Evolutionary conservation across 306 rosid species (phyloP).

Genomic region (Begonia fuchsioides): DNA sequence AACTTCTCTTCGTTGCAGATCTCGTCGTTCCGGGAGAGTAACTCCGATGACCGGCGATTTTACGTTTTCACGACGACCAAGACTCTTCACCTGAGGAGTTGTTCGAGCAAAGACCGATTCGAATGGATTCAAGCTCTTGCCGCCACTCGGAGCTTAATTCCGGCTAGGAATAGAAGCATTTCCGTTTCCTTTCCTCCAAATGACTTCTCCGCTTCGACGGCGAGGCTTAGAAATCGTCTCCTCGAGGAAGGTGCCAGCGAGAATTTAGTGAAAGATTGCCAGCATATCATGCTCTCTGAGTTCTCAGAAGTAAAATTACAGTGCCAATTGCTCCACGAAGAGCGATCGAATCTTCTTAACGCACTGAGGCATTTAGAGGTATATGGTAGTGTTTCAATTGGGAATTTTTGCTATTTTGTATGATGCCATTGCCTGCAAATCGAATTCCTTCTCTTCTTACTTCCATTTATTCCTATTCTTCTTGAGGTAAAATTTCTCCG

Average conservation of each 20-base stretch:
- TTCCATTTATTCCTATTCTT: too few relatives aligned
- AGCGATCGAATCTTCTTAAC: constrained; percentile 61
- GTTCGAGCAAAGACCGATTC: constrained; percentile 65
- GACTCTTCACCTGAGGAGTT: constrained; percentile 90
- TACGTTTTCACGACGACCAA: constrained; percentile 85
- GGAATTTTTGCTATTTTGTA: background rate
- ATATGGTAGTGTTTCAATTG: too few relatives aligned
- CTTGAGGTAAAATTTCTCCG: too few relatives aligned
- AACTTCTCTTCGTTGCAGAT: constrained; percentile 1
- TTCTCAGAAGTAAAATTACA: constrained; percentile 66
- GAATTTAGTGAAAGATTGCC: constrained; percentile 58
- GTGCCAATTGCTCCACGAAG: constrained; percentile 42
- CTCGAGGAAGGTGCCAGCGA: constrained; percentile 64
- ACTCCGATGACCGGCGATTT: constrained; percentile 71
- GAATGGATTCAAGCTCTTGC: constrained; percentile 91
- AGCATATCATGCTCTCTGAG: constrained; percentile 75
- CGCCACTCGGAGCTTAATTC: constrained; percentile 53
- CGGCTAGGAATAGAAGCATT: constrained; percentile 27
- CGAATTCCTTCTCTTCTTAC: background rate
- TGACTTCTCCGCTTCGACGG: constrained; percentile 57
- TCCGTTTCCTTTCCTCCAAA: constrained; percentile 38
- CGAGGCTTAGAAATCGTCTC: constrained; percentile 55
- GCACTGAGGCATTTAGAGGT: constrained; percentile 87
- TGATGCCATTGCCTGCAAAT: background rate
- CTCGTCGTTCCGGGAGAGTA: constrained; percentile 60